Evolutionary conservation across 2,329 filamentous ascomycete genomes (phyloP).

Genomic region (Cladobotryum mycophilum): DNA sequence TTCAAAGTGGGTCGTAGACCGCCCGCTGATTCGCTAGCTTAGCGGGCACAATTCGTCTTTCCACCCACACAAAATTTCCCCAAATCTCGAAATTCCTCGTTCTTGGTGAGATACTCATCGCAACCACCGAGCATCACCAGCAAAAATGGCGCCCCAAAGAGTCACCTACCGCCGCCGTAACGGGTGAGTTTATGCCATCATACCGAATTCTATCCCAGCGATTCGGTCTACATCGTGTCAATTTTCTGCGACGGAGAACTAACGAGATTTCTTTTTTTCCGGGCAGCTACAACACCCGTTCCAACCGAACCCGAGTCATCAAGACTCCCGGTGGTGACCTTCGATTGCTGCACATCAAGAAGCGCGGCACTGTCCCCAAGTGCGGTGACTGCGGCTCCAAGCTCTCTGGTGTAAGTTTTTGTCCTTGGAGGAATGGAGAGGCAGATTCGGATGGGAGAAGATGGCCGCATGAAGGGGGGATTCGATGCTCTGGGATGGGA

Average conservation of each 20-base stretch:
- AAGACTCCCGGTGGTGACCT: constrained; percentile 96
- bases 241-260: constrained; percentile 16
- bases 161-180: constrained; percentile 71
- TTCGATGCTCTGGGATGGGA: neutral
- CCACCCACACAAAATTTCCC: constrained; percentile 38
- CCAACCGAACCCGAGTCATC: constrained; percentile 92
- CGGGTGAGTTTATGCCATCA: constrained; percentile 53
- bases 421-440: constrained; percentile 13
- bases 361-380: constrained; percentile 96
- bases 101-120: constrained; percentile 31
- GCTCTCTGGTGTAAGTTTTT: constrained; percentile 88
- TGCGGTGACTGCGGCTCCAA: constrained; percentile 99
- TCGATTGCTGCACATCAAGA: constrained; percentile 98
- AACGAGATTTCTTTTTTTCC: constrained; percentile 14
- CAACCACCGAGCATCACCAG: constrained; percentile 35
- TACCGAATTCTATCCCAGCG: neutral
- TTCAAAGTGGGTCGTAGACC: neutral
- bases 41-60: constrained; percentile 32
- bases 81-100: constrained; percentile 37
- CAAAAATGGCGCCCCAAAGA: constrained; percentile 54
- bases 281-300: constrained; percentile 89
- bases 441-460: neutral
- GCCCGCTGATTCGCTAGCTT: constrained; percentile 30
- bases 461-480: neutral
- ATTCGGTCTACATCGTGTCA: constrained; percentile 1